A percentile compares a stretch with the other conserved stretches of the same genome.
phyloP scores from a whole-genome alignment of 768 basidiomycete genomes.

The Collybia mongolica region DNA sequence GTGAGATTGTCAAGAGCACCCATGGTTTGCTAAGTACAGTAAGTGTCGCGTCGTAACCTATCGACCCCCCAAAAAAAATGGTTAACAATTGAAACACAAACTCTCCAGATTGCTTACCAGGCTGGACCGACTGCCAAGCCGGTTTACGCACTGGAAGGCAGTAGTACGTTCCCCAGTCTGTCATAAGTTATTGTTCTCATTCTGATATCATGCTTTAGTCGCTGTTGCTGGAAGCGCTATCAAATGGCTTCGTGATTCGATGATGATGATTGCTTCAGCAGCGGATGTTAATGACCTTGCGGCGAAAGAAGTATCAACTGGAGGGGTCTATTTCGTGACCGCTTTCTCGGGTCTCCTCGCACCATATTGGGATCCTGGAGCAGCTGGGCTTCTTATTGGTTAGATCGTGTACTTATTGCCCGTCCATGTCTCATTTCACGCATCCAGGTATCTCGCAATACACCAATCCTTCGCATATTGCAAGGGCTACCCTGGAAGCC shows the following conservation, averaged over 20 bases:
- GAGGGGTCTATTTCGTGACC: slow-evolving; percentile 95
- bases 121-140: slow-evolving; percentile 76
- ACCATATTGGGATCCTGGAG: slow-evolving; percentile 96
- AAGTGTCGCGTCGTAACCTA: slow-evolving; percentile 16
- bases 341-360: slow-evolving; percentile 95
- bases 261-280: slow-evolving; percentile 78
- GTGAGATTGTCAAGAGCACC: slow-evolving; percentile 77
- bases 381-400: slow-evolving; percentile 85
- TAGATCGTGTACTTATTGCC: slow-evolving; percentile 6
- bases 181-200: not conserved
- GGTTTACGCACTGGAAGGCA: slow-evolving; percentile 93
- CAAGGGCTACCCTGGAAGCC: slow-evolving; percentile 93
- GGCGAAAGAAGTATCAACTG: slow-evolving; percentile 70
- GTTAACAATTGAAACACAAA: not conserved
- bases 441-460: slow-evolving; percentile 71
- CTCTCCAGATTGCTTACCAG: slow-evolving; percentile 79
- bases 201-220: slow-evolving; percentile 39
- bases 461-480: slow-evolving; percentile 91
- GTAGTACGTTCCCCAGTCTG: slow-evolving; percentile 53
- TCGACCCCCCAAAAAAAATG: no score
- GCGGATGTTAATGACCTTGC: slow-evolving; percentile 86
- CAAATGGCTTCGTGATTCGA: slow-evolving; percentile 94
- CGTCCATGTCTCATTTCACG: not conserved
- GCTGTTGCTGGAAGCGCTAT: slow-evolving; percentile 95
- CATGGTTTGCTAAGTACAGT: slow-evolving; percentile 92